Base-by-base conservation (phyloP, 129 eudicot genomes). In the Erigeron canadensis region DNA sequence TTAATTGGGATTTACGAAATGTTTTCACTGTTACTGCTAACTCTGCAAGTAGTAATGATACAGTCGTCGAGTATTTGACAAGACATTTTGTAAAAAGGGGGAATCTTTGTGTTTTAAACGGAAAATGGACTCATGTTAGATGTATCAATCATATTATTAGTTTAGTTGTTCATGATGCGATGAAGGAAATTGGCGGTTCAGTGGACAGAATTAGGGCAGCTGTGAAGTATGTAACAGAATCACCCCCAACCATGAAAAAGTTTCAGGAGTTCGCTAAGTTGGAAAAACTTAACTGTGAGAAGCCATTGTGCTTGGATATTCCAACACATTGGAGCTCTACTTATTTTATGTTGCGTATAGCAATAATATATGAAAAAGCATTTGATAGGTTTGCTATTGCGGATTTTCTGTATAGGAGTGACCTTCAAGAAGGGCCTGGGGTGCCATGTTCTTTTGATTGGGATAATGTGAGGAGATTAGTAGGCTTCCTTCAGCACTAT, bases 11-110 rank as follows among this genome's bases (percentile, higher is more conserved):
- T 4, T 48, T 77, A 7, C 59, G 77, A 8, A 82, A 45, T 10
- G 3, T 82, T 17, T 66, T 77, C 3, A 77, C 77, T 13, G 5
- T 82, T 9, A 81, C 76, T 0, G 73, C 71, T 15, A 82, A 81
- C 22, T 67, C 72, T 70, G 79, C 76, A 5, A 19, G 69, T 73
- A 53, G 65, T 2, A 75, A 71, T 68, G 79, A 68, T 60, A 8
- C 18, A 0, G 15, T 62, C 10, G 40, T 79, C 60, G n/a, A 63
- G 62, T 56, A 56, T 56, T 46, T 65, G 41, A 39, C 76, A 42
- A 18, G 40, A 9, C 17, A 18, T 16, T 56, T 56, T 18, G 62
- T 56, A 16, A 56, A 16, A 8, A 15, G 23, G 37, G 62, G 23
- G 7, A 56, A 19, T 56, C 62, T 70, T 41, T 74, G 45, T 50